Evolutionary conservation across 148 eudicot genomes (phyloP).

Genomic region (Persicaria tinctoria): DNA sequence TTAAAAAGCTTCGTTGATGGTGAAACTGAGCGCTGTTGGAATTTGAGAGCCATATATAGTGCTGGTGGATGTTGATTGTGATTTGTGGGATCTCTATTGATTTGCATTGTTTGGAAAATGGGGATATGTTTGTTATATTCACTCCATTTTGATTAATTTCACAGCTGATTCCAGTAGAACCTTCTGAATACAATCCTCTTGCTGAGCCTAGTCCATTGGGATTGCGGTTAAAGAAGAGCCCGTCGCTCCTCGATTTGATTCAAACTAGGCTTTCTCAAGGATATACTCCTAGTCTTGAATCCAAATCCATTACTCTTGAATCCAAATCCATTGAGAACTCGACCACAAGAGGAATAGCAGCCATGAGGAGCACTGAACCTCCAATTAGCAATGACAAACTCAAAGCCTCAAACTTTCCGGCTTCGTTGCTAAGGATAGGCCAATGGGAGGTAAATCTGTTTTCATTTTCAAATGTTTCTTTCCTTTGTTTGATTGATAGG

Average conservation of each 20-base stretch:
- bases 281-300: constrained; percentile 22
- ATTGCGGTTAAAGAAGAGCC: constrained; percentile 61
- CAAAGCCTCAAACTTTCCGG: constrained; percentile 84
- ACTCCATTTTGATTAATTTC: not conserved
- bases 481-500: not conserved
- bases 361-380: constrained; percentile 24
- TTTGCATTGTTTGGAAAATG: not conserved
- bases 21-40: not conserved
- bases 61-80: not conserved
- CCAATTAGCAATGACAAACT: constrained; percentile 46
- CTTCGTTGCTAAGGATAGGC: constrained; percentile 62
- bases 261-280: constrained; percentile 58
- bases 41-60: not conserved
- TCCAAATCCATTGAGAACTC: constrained; percentile 17
- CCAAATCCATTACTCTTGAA: constrained; percentile 18
- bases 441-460: constrained; percentile 61
- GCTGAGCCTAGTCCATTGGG: constrained; percentile 80
- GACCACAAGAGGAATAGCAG: constrained; percentile 25
- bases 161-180: constrained; percentile 29
- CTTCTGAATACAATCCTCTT: constrained; percentile 52
- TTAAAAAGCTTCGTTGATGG: constrained; percentile 1
- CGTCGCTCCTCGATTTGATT: constrained; percentile 62
- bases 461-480: not conserved
- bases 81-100: not conserved
- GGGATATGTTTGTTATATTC: not conserved